These are phyloP conservation scores for Plasmodium cynomolgi DNA, from an alignment of 169 alveolate species.

Conservation along the genomic window DNA sequence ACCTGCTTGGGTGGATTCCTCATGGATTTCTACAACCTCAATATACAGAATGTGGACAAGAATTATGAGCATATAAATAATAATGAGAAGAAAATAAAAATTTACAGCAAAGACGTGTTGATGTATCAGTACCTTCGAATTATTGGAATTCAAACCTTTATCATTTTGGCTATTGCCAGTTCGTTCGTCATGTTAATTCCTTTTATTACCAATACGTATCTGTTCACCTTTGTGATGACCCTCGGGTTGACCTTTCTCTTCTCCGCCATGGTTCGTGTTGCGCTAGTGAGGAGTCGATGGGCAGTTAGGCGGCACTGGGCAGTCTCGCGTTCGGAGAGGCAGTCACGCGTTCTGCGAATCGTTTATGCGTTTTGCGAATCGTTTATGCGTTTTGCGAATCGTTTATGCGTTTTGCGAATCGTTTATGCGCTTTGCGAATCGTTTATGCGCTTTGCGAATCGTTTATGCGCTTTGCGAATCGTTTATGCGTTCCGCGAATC, in stretches of 20 bases:
- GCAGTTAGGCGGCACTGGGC: neutral
- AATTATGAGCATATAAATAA: constrained; percentile 68
- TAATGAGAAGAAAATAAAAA: constrained; percentile 35
- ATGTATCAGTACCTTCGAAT: constrained; percentile 30
- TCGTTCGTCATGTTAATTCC: neutral
- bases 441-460: no score
- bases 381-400: neutral
- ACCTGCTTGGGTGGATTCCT: constrained; percentile 30
- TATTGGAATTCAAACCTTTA: constrained; percentile 1
- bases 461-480: neutral
- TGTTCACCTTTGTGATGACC: constrained; percentile 25
- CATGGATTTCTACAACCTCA: constrained; percentile 27
- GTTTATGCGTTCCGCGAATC: neutral
- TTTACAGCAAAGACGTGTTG: constrained; percentile 14
- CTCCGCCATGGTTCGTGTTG: constrained; percentile 3
- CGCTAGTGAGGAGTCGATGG: neutral
- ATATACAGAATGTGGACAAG: constrained; percentile 48
- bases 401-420: neutral
- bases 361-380: neutral
- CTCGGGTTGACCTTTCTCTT: constrained; percentile 38
- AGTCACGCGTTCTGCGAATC: neutral
- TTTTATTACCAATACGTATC: constrained; percentile 8
- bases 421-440: neutral
- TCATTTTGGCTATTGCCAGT: constrained; percentile 15
- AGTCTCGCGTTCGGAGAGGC: no score